phyloP scores from a whole-genome alignment of 352 stramenopile genomes.

The Phytophthora lateralis region DNA sequence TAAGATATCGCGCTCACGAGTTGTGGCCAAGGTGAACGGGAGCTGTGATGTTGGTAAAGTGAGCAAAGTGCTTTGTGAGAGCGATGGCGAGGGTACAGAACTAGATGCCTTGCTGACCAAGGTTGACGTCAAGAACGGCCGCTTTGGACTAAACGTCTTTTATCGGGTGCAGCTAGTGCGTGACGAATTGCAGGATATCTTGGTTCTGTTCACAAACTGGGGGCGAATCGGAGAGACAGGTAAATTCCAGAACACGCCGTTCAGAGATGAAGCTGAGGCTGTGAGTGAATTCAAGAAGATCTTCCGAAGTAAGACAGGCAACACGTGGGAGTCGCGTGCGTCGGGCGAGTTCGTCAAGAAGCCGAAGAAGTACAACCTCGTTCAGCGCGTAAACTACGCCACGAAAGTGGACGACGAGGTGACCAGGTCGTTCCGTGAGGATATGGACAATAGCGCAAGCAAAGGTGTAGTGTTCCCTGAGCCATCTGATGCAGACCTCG shows the following conservation, averaged over 20 bases:
- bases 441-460: constrained; percentile 22
- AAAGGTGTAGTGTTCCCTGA: constrained; percentile 35
- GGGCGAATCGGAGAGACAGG: constrained; percentile 72
- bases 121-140: constrained; percentile 74
- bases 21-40: constrained; percentile 51
- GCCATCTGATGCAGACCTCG: constrained; percentile 39
- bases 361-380: constrained; percentile 74
- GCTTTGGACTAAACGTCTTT: constrained; percentile 79
- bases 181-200: constrained; percentile 71
- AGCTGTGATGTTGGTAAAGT: constrained; percentile 68
- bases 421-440: constrained; percentile 55
- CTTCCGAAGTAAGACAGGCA: constrained; percentile 79
- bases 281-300: constrained; percentile 85
- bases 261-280: constrained; percentile 54
- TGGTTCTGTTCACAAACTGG: constrained; percentile 85
- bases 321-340: constrained; percentile 56
- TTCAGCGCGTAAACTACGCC: constrained; percentile 61
- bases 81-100: constrained; percentile 44
- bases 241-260: constrained; percentile 83
- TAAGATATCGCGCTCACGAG: constrained; percentile 55
- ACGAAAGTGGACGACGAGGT: constrained; percentile 65
- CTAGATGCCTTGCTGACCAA: constrained; percentile 71
- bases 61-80: constrained; percentile 43
- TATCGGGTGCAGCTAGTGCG: constrained; percentile 77
- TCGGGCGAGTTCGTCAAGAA: constrained; percentile 60